Conservation (phyloP, 768 basidiomycete species). For the Tylopilus cervinicoccineus region DNA sequence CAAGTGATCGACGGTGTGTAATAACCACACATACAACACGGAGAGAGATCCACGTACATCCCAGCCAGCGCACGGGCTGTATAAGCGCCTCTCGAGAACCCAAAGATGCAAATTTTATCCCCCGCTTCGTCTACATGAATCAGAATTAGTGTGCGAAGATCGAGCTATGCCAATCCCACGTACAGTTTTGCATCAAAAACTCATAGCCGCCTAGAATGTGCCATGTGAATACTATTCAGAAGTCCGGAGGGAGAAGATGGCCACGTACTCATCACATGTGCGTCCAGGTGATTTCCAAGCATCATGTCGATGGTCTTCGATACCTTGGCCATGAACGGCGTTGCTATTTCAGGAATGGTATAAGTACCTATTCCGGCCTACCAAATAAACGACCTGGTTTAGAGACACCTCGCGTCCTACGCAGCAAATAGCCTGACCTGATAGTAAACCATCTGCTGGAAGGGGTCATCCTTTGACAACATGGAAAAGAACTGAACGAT, state of each 20-base stretch:
- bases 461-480: constrained; percentile 61
- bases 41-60: constrained; percentile 61
- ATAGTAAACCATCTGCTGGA: constrained; percentile 69
- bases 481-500: constrained; percentile 65
- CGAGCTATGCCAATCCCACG: constrained; percentile 12
- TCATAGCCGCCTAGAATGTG: constrained; percentile 57
- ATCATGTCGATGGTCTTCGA: constrained; percentile 57
- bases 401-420: neutral
- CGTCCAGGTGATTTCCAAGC: constrained; percentile 59
- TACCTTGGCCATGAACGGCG: constrained; percentile 50
- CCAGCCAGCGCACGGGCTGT: constrained; percentile 69
- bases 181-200: constrained; percentile 76
- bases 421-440: constrained; percentile 41
- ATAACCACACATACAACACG: neutral
- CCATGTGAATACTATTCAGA: constrained; percentile 1
- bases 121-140: constrained; percentile 56
- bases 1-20: neutral
- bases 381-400: neutral
- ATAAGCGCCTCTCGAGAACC: constrained; percentile 78
- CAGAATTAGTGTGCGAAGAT: neutral
- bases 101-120: constrained; percentile 77
- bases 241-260: neutral
- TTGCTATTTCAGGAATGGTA: constrained; percentile 57
- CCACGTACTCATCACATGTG: constrained; percentile 63
- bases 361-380: constrained; percentile 76